Percentiles rank a stretch among this genome's conserved stretches.
Conservation (phyloP, 441 rosid genomes). For the Pelargonium citronellum region DNA sequence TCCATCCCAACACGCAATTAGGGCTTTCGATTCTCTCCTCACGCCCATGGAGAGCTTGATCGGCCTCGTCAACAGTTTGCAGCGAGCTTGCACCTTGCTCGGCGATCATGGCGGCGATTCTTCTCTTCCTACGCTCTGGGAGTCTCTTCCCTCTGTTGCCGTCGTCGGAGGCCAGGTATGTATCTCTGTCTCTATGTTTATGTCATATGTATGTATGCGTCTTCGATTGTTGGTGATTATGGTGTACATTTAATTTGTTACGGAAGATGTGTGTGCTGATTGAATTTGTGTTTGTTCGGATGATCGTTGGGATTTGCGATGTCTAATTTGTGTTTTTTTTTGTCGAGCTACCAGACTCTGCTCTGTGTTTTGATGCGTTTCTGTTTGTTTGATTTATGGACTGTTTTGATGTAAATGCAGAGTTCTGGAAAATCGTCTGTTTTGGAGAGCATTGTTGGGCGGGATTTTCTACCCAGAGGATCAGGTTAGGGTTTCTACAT, state of each 20-base stretch:
- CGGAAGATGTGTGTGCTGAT: too few relatives aligned
- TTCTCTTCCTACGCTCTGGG: slow-evolving; percentile 69
- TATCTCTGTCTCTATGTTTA: not conserved
- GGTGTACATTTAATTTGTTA: too few relatives aligned
- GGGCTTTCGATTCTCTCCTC: slow-evolving; percentile 27
- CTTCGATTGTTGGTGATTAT: too few relatives aligned
- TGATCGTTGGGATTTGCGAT: not conserved
- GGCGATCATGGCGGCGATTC: slow-evolving; percentile 97
- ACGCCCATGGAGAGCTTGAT: slow-evolving; percentile 94
- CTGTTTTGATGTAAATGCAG: slow-evolving; percentile 27
- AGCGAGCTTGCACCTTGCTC: slow-evolving; percentile 86
- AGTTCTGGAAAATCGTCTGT: slow-evolving; percentile 98
- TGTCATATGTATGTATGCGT: not conserved
- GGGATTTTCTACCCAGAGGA: slow-evolving; percentile 98
- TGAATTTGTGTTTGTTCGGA: too few relatives aligned
- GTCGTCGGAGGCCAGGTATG: slow-evolving; percentile 98
- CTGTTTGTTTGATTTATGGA: slow-evolving; percentile 1
- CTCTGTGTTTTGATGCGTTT: not conserved
- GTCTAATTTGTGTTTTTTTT: not conserved
- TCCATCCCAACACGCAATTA: not conserved
- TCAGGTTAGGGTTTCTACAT: slow-evolving; percentile 47
- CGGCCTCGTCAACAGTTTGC: slow-evolving; percentile 86
- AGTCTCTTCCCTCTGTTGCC: slow-evolving; percentile 94
- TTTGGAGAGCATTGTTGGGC: slow-evolving; percentile 88
- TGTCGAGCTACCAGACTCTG: not conserved